Base-by-base conservation (phyloP, 495 filamentous ascomycete species). In the Talaromyces adpressus region DNA sequence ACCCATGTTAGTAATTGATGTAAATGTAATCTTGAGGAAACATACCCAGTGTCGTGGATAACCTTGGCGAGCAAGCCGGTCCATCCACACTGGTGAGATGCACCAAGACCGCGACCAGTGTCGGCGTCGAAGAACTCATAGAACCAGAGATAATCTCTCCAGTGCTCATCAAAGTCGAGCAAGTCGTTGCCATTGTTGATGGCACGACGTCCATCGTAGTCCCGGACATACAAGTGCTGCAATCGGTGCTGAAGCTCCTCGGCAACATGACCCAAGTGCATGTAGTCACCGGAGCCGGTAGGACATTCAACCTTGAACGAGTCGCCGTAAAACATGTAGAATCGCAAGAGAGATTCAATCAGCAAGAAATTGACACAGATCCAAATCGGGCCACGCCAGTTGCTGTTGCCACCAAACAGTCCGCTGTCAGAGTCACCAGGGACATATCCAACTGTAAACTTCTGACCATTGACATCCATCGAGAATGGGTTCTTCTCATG, bases 101-200 rank as follows among this genome's bases (percentile, higher is more conserved):
- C 91, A 60, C 93, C 93, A 7, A 97, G 80, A 6, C 94, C 93
- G 59, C 91, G 87, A 16, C 94, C 93, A 27, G 80, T 87, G 70
- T 98, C 94, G 29, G 91, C 93, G 68, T 98, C 93, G 69, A 98
- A 98, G 79, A 95, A 98, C 73, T 98, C 93, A 69, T 96, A 88
- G 82, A 95, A 98, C 89, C 91, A 96, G 64, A 97, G 76, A 68
- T 96, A 85, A 70, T 97, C 92, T 71, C 85, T 91, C 93, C 93
- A 97, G 75, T 96, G 79, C 23, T 90, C 85, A 72, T 98, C 91
- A 65, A 87, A 94, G 76, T 98, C 91, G 34, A 98, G 85, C 64
- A 88, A 79, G 61, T 96, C 89, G 63, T 86, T 91, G 23, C 88
- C 85, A 58, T 82, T 87, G 65, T 97, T 92, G 79, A 94, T 88